Evolutionary conservation across 306 rosid genomes (phyloP).

Genomic region (Cucurbita pepo): DNA sequence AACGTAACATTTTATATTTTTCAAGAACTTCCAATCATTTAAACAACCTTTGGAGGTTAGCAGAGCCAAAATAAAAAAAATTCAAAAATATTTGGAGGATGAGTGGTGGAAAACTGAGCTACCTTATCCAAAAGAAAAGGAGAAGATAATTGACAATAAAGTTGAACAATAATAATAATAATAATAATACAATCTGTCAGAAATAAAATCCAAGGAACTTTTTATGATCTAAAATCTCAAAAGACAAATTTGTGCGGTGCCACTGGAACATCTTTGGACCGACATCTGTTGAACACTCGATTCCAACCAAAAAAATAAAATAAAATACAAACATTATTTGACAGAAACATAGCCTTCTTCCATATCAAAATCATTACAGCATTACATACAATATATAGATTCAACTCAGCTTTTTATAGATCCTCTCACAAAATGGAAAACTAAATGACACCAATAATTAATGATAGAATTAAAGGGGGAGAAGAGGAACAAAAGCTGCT

Average conservation of each 20-base stretch:
- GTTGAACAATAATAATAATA: neutral
- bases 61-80: neutral
- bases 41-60: neutral
- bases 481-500: neutral
- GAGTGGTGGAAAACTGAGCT: neutral
- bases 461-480: neutral
- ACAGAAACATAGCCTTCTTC: neutral
- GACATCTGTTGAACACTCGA: neutral
- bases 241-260: neutral
- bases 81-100: neutral
- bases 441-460: neutral
- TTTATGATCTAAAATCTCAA: neutral
- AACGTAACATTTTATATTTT: neutral
- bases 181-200: neutral
- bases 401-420: neutral
- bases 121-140: neutral
- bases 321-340: neutral
- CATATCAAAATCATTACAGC: neutral
- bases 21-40: neutral
- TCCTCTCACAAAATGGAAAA: neutral
- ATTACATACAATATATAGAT: neutral
- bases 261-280: neutral
- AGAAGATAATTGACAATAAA: neutral
- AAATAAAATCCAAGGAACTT: neutral
- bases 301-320: too few relatives aligned